Conservation (phyloP, 2,329 filamentous ascomycete genomes). For the Pseudogymnoascus sp. region DNA sequence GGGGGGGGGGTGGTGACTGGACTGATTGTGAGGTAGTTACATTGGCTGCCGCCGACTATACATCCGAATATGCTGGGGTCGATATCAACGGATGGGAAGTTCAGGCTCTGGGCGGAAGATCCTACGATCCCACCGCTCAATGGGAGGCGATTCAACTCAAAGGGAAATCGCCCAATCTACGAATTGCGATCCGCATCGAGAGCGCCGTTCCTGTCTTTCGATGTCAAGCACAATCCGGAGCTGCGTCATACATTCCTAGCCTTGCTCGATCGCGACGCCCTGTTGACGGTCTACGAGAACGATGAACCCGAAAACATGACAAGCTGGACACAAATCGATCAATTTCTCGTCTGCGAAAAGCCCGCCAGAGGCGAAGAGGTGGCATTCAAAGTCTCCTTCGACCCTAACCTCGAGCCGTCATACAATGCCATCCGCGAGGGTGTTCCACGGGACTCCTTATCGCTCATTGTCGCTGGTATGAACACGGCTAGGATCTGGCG, state of each 20-base stretch:
- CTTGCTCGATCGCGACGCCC: constrained; percentile 74
- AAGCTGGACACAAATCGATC: constrained; percentile 68
- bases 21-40: constrained; percentile 50
- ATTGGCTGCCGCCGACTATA: constrained; percentile 87
- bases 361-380: constrained; percentile 78
- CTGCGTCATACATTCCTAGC: constrained; percentile 77
- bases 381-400: constrained; percentile 77
- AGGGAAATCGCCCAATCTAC: constrained; percentile 54
- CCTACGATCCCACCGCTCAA: constrained; percentile 65
- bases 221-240: constrained; percentile 75
- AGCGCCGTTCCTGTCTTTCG: constrained; percentile 64
- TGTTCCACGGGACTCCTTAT: constrained; percentile 70
- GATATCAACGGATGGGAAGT: constrained; percentile 80
- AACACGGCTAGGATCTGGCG: constrained; percentile 76
- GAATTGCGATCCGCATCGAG: constrained; percentile 23
- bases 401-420: constrained; percentile 77
- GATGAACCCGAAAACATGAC: constrained; percentile 73
- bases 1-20: neutral
- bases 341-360: constrained; percentile 63
- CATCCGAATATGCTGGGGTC: constrained; percentile 81
- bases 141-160: constrained; percentile 72
- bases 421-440: constrained; percentile 71
- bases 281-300: constrained; percentile 75
- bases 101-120: constrained; percentile 91
- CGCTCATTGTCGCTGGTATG: constrained; percentile 80